Base-by-base conservation (phyloP, 2,329 filamentous ascomycete species). In the Aureobasidium sp. region DNA sequence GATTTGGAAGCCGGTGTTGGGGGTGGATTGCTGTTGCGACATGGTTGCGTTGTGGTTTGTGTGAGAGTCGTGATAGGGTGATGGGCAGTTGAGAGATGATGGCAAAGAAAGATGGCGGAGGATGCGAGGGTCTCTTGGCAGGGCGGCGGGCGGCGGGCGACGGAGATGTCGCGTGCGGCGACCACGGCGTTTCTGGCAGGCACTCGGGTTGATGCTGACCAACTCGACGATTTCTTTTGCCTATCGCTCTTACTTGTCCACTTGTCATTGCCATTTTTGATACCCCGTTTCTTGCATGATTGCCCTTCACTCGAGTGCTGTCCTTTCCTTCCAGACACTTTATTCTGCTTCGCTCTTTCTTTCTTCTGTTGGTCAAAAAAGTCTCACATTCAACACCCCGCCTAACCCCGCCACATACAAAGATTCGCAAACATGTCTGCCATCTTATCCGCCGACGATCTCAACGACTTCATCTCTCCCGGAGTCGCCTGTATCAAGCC, bases 401-500 rank as follows among this genome's bases (percentile, higher is more conserved):
- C 45, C 34, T 16, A 22, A 25, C 51, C 38, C 29, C 42, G 51
- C 51, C 42, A 44, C 32, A 48, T 48, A 47, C 34, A 29, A 44
- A 38, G 27, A 53, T 17, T 37, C 41, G 19, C 53, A 39, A 37
- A 24, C 37, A 98, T 98, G 93, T 95, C 90, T 68, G 93, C 93
- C 58, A 98, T 98, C 64, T 85, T 98, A 64, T 97, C 90, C 54
- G 85, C 86, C 64, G 91, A 98, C 75, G 90, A 96, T 69, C 78
- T 98, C 57, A 98, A 98, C 76, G 93, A 98, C 77, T 98, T 98
- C 74, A 98, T 98, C 68, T 93, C 88, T 54, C 93, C 93, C 12
- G 90, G 91, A 58, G 90, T 98, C 65, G 93, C 93, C 58, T 98
- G 93, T 73, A 97, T 98, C 71, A 97, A 98, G 66, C 93, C 93